A percentile compares a stretch with the other conserved stretches of the same genome.
Conservation (phyloP, 345 rosid species). For the Murraya koenigii region DNA sequence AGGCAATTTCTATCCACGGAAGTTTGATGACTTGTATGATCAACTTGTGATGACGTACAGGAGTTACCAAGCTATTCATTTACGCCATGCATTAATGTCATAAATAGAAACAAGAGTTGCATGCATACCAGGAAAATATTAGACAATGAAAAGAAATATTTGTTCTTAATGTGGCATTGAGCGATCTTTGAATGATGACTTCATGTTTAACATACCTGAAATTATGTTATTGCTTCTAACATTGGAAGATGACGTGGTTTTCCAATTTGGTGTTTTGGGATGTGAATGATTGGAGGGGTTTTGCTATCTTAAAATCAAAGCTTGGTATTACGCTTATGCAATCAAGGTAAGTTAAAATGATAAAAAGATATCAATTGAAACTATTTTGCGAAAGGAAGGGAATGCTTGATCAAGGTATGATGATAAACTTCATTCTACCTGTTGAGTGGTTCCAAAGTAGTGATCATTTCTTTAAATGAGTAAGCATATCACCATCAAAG, state of each 20-base stretch:
- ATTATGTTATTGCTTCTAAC: background rate
- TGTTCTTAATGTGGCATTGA: background rate
- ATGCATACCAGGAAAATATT: background rate
- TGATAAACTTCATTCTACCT: no score
- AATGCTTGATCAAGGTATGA: no score
- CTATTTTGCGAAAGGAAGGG: no score
- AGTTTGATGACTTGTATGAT: background rate
- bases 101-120: background rate
- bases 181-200: background rate
- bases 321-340: background rate
- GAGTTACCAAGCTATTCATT: background rate
- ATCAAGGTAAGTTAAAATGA: no score
- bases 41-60: background rate
- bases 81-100: background rate
- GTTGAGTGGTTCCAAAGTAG: no score
- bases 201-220: background rate
- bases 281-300: background rate
- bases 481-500: no score
- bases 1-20: background rate
- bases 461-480: no score
- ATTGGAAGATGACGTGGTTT: background rate
- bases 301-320: background rate
- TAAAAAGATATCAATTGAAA: no score
- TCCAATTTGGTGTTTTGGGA: background rate
- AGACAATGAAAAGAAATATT: background rate